Base-by-base conservation (phyloP, 2,329 filamentous ascomycete genomes). In the Alternaria incomplexa region DNA sequence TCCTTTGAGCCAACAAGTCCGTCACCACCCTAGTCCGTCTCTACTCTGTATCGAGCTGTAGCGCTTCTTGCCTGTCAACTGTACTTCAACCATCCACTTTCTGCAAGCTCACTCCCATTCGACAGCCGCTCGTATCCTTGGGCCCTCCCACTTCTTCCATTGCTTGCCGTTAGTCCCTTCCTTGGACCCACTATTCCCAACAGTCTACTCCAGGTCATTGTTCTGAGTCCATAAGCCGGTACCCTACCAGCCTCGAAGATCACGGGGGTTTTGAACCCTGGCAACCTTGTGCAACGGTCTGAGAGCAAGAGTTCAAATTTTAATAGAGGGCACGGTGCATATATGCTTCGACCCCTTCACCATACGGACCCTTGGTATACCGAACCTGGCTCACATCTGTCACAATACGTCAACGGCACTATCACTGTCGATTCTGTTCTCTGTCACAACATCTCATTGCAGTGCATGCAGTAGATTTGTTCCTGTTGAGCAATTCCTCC, bases 1-100 rank as follows among this genome's bases (percentile, higher is more conserved):
- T 79, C 64, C 70, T 79, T 80, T 78, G 69, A 79, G 78, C 76
- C 77, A 79, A 75, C 78, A 76, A 65, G 74, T 74, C 78, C 76
- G 77, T 73, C 71, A 64, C 68, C 61, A 65, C 68, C 61, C 54
- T 68, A 72, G 72, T 69, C 73, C 71, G 64, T 64, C 58, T 58
- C 74, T 77, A 74, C 74, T 69, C 75, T 79, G 74, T 75, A 79
- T 79, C 68, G 60, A 73, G 72, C 73, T 68, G 65, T 74, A 77
- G 73, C 68, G 67, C 61, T 73, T 72, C 60, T 60, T 72, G 63
- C 65, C 66, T 69, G 67, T 67, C 64, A 65, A 69, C 69, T 72
- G 68, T 77, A 77, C 77, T 74, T 79, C 69, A 74, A 75, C 71
- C 63, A 65, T 68, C 71, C 68, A 63, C 56, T 68, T 56, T 73